A percentile compares a stretch with the other conserved stretches of the same genome.
These are phyloP conservation scores for Saccharomyces hybrid DNA, from an alignment of 1,139 yeast species.

Conservation along the genomic window DNA sequence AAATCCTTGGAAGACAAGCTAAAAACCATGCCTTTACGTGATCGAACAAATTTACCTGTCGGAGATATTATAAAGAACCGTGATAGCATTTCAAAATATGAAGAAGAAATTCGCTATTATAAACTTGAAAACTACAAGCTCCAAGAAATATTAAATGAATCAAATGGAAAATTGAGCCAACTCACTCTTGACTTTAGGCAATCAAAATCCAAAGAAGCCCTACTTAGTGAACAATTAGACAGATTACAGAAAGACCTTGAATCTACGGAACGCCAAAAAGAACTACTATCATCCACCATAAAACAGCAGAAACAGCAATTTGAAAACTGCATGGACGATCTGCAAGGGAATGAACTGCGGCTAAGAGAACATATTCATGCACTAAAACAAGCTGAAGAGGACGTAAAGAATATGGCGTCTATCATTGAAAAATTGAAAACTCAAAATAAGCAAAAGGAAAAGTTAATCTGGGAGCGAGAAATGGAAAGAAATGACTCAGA, in stretches of 20 bases:
- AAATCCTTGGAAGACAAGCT: conserved; percentile 39
- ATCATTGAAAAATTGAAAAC: conserved; percentile 50
- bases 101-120: conserved; percentile 30
- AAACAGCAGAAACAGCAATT: conserved; percentile 64
- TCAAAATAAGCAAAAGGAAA: conserved; percentile 50
- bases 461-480: conserved; percentile 50
- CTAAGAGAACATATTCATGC: conserved; percentile 48
- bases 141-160: conserved; percentile 34
- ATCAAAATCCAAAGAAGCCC: conserved; percentile 20
- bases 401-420: conserved; percentile 52
- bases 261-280: conserved; percentile 27
- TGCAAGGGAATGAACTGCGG: conserved; percentile 72
- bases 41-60: conserved; percentile 22
- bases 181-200: conserved; percentile 22
- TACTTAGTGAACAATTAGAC: conserved; percentile 27
- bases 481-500: conserved; percentile 50
- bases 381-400: conserved; percentile 48
- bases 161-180: conserved; percentile 19
- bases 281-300: conserved; percentile 32
- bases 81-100: conserved; percentile 40
- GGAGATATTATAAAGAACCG: conserved; percentile 28
- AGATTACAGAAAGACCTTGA: conserved; percentile 24
- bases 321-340: conserved; percentile 64
- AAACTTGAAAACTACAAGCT: conserved; percentile 39
- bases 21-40: conserved; percentile 30